These are phyloP conservation scores for Flaveria floridana DNA, from an alignment of 140 eudicot genomes.

Conservation along the genomic window DNA sequence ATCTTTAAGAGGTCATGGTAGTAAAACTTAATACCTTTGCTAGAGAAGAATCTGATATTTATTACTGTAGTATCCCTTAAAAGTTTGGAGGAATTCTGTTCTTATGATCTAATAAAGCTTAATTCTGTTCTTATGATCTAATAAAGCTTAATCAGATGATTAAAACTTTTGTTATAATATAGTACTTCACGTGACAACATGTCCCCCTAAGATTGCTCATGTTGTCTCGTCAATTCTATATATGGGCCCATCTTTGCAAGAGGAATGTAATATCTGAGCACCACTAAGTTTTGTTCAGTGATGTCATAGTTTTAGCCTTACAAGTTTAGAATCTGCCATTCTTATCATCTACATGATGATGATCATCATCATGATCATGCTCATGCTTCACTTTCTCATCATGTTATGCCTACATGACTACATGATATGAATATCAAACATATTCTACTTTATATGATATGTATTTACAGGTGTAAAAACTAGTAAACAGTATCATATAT, in stretches of 20 bases:
- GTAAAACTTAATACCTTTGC: too few relatives aligned
- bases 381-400: conserved; percentile 38
- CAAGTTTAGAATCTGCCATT: conserved; percentile 38
- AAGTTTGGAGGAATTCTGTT: not conserved
- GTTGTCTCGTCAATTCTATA: conserved; percentile 34
- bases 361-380: conserved; percentile 19
- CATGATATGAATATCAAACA: conserved; percentile 30
- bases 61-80: not conserved
- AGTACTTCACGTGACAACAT: conserved; percentile 34
- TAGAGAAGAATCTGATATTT: too few relatives aligned
- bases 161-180: conserved; percentile 23
- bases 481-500: conserved; percentile 16
- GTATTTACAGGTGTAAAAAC: conserved; percentile 26
- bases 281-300: conserved; percentile 43
- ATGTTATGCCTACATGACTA: conserved; percentile 35
- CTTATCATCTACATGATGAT: conserved; percentile 35
- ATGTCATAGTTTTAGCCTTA: conserved; percentile 28
- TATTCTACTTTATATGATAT: conserved; percentile 20
- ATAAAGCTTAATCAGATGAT: conserved; percentile 24
- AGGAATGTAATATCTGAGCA: conserved; percentile 38
- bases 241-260: conserved; percentile 32
- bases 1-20: too few relatives aligned
- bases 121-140: conserved; percentile 10
- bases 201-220: conserved; percentile 33
- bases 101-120: conserved; percentile 20